Base-by-base conservation (phyloP, 2,329 filamentous ascomycete genomes). In the Coniochaeta hoffmannii region DNA sequence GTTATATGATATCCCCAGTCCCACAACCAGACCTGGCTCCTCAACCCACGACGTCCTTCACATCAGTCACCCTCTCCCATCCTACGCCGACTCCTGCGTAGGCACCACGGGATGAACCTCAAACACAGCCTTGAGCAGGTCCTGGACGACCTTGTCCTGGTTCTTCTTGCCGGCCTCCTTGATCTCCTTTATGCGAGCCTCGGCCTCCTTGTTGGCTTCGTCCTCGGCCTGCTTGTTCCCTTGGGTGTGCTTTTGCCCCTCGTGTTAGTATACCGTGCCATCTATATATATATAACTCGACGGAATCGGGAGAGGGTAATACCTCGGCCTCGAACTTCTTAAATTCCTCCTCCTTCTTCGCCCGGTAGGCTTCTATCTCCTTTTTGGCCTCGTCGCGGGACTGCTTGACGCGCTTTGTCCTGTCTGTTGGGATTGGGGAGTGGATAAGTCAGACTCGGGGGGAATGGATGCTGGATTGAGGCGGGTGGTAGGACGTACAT, bases 351-450 rank as follows among this genome's bases (percentile, higher is more conserved):
- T 99, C 94, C 78, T 97, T 99, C 65, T 87, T 76, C 67, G 86
- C 83, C 71, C 86, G 85, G 79, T 99, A 97, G 56, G 90, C 88
- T 63, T 96, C 89, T 68, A 99, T 96, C 73, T 99, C 93, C 76
- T 96, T 96, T 77, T 97, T 95, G 60, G 94, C 94, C 75, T 99
- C 94, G 69, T 89, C 86, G 69, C 93, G 89, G 61, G 94, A 94
- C 77, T 97, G 94, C 76, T 90, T 96, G 75, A 99, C 90, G 70
- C 91, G 87, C 81, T 97, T 97, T 60, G 94, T 97, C 69, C 94
- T 91, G 81, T 91, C 88, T 91, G 63, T 59, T 91, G 63, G 58
- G 50, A 30, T 34, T 50, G 54, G 57, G 55, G 30, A 50, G 54
- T 53, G 22, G 38, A 15, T 10, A 12, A 30, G 26, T 55, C 38